Conservation (phyloP, 2,329 filamentous ascomycete species). For the Botryosphaeria dothidea region DNA sequence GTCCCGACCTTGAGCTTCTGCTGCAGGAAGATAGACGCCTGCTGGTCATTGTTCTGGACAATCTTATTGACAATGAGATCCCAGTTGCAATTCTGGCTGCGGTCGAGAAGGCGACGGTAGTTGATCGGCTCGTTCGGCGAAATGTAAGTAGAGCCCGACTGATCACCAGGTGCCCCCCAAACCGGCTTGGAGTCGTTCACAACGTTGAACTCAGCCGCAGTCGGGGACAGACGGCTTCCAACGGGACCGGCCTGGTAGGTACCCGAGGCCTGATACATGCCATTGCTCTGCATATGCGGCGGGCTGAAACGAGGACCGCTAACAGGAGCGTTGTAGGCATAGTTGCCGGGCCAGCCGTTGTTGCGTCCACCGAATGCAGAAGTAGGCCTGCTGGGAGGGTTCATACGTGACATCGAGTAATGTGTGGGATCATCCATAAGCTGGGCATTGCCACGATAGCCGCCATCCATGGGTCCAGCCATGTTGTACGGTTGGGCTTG, state of each 20-base stretch:
- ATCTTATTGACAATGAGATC: conserved; percentile 99
- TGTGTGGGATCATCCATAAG: conserved; percentile 40
- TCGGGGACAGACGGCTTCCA: conserved; percentile 47
- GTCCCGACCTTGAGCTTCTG: conserved; percentile 98
- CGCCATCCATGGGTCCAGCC: conserved; percentile 5
- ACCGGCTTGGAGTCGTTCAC: background rate
- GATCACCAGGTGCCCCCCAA: conserved; percentile 1
- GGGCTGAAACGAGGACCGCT: conserved; percentile 10
- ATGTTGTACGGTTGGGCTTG: conserved; percentile 13
- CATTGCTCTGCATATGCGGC: conserved; percentile 10
- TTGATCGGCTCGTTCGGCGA: conserved; percentile 90
- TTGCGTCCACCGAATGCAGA: conserved; percentile 36
- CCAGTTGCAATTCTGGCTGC: conserved; percentile 97
- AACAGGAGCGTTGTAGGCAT: conserved; percentile 8
- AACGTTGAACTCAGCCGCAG: conserved; percentile 48
- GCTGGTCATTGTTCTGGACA: conserved; percentile 98
- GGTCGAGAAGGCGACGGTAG: conserved; percentile 91
- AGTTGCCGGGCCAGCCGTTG: conserved; percentile 29
- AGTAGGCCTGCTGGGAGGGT: conserved; percentile 37
- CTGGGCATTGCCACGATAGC: conserved; percentile 32
- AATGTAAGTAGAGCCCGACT: conserved; percentile 64
- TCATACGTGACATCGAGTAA: conserved; percentile 36
- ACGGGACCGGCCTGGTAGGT: conserved; percentile 36
- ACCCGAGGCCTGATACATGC: conserved; percentile 22
- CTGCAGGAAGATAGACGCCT: conserved; percentile 97